Evolutionary conservation across 2,329 filamentous ascomycete species (phyloP).

Genomic region (Coleophoma eucalyptorum): DNA sequence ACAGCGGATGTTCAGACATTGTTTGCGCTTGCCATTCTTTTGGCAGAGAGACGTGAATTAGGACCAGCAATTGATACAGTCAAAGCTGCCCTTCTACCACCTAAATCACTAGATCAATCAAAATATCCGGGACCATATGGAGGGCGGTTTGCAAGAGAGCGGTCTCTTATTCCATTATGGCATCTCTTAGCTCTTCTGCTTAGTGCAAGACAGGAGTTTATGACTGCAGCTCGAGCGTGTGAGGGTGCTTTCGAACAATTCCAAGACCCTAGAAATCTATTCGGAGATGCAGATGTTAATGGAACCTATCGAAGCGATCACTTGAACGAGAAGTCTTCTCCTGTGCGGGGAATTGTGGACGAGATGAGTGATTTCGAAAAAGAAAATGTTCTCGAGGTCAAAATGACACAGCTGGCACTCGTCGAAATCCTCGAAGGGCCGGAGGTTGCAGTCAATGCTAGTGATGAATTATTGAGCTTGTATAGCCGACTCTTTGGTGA

Average conservation of each 20-base stretch:
- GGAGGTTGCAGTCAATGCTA: conserved; percentile 81
- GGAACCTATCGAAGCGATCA: conserved; percentile 59
- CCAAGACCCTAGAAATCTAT: conserved; percentile 64
- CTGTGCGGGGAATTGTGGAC: conserved; percentile 56
- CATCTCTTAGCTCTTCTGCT: conserved; percentile 84
- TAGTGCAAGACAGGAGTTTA: conserved; percentile 81
- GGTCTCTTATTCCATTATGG: conserved; percentile 75
- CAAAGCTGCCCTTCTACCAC: conserved; percentile 68
- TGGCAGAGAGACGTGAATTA: conserved; percentile 83
- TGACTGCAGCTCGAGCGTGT: conserved; percentile 76
- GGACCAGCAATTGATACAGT: conserved; percentile 77
- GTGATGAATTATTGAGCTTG: conserved; percentile 76
- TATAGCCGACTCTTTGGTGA: conserved; percentile 79
- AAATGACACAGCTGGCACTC: conserved; percentile 88
- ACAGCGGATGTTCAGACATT: conserved; percentile 70
- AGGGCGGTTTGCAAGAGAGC: conserved; percentile 45
- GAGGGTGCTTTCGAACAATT: conserved; percentile 92
- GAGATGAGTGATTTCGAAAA: conserved; percentile 83
- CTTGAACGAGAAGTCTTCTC: conserved; percentile 40
- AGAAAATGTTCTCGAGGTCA: conserved; percentile 84
- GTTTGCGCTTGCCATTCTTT: conserved; percentile 78
- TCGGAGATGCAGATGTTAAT: conserved; percentile 54
- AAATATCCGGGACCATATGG: conserved; percentile 26
- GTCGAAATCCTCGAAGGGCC: conserved; percentile 81
- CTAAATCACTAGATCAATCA: conserved; percentile 36